Evolutionary conservation across 192 early-diverging fungal genomes (phyloP), one percentile per base, ranked within the genome.

Genomic region (Podila clonocystis): DNA sequence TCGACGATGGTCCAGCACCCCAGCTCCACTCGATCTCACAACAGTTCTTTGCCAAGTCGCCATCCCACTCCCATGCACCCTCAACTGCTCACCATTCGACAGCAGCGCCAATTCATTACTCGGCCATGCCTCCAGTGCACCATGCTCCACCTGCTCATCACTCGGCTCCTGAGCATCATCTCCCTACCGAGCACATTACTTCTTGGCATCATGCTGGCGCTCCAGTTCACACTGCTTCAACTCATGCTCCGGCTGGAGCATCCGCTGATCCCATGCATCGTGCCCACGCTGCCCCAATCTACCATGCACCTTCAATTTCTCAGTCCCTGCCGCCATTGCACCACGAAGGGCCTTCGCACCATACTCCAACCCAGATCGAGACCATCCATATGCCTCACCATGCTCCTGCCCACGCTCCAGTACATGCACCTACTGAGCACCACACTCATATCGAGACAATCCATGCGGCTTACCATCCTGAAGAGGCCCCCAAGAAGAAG

Each of bases 91-190:
- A 45, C 13, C 41, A 45, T 17, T 45, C 41, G 15, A 45, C 15
- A 17, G 26, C 36, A 36, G n/a, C 49, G 19, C 24, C 64, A 5
- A 36, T 65, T 48, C 64, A 65, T 20, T n/a, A 13, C 3, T 65
- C 64, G 19, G 64, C 64, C 28, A 65, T 65, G 64, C 64, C 64
- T 9, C 64, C 64, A 50, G 49, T 65, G 19, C 64, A 65, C 29
- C 64, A 65, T 52, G 50, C 8, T 22, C 22, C 65, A 3, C 71
- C 71, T 24, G 71, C 71, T 9, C 63, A 65, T 36, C 63, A 65
- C 55, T 33, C 70, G 19, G 62, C 60, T 34, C 70, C 70, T 20
- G 70, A 71, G 62, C 48, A 38, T 2, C 34, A 63, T 34, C 13
- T 41, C 49, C 13, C 11, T 8, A 36, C 50, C 15, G 28, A 45